Evolutionary conservation across 768 basidiomycete genomes (phyloP).

Genomic region (Rhodosporidiobolus odoratus): DNA sequence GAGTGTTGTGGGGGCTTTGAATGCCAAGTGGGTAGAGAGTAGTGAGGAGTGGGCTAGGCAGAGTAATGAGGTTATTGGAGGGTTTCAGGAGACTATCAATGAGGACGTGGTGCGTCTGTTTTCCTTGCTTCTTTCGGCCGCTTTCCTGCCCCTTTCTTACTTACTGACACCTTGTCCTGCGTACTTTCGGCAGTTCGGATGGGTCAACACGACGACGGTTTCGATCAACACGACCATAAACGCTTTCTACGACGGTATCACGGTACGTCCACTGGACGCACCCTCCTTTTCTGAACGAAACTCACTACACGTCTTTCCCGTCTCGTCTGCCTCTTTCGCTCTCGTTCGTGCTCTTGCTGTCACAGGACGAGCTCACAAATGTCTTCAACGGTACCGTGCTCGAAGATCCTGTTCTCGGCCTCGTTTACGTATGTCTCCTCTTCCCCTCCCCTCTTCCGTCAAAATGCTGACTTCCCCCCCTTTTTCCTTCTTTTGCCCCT

Average conservation of each 20-base stretch:
- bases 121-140: background rate
- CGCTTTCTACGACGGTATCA: constrained; percentile 78
- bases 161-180: background rate
- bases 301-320: background rate
- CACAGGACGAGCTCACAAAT: constrained; percentile 18
- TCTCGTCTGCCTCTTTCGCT: background rate
- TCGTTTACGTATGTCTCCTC: constrained; percentile 54
- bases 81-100: constrained; percentile 71
- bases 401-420: constrained; percentile 72
- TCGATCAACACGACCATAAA: constrained; percentile 80
- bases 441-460: background rate
- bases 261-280: constrained; percentile 46
- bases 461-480: background rate
- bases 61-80: constrained; percentile 66
- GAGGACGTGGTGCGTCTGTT: constrained; percentile 45
- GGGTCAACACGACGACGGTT: constrained; percentile 85
- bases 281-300: background rate
- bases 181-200: constrained; percentile 85
- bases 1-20: constrained; percentile 69
- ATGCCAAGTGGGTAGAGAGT: constrained; percentile 60
- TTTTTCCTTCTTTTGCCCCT: background rate
- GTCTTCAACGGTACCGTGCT: constrained; percentile 76
- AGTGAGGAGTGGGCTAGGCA: constrained; percentile 69
- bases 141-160: background rate
- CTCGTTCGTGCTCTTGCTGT: no score